phyloP scores from a whole-genome alignment of 371 early-diverging fungal species.

The Syncephalastrum contaminatum region DNA sequence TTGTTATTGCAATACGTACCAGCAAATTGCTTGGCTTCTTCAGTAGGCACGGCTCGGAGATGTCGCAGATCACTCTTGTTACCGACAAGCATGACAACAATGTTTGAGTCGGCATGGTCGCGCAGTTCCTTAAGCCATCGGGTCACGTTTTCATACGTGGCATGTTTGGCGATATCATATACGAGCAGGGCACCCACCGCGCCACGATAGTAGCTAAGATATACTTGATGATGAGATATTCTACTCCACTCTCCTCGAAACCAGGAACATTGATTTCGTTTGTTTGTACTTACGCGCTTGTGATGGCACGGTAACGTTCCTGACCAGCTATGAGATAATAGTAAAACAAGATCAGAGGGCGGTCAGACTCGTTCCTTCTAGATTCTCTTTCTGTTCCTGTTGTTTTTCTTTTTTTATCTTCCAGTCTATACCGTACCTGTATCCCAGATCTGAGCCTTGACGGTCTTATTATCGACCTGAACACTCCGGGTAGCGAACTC shows the following conservation, averaged over 20 bases:
- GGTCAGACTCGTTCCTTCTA: not conserved
- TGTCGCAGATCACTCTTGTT: conserved; percentile 99
- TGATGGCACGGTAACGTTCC: conserved; percentile 89
- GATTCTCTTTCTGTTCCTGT: not conserved
- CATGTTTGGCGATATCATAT: conserved; percentile 98
- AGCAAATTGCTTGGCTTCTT: conserved; percentile 96
- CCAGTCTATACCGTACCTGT: conserved; percentile 43
- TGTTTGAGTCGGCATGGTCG: conserved; percentile 97
- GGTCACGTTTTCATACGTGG: conserved; percentile 92
- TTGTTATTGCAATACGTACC: conserved; percentile 47
- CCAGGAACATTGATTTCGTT: too few species aligned
- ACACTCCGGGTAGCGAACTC: conserved; percentile 99
- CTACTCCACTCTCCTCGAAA: too few species aligned
- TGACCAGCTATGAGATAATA: conserved; percentile 67
- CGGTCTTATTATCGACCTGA: conserved; percentile 93
- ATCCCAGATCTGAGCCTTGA: conserved; percentile 99
- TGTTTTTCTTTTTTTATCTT: not conserved
- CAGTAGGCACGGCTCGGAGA: conserved; percentile 94
- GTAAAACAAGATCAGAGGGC: not conserved
- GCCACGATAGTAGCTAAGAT: conserved; percentile 94
- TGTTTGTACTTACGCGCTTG: conserved; percentile 72
- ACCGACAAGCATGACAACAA: conserved; percentile 98
- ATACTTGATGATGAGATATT: too few species aligned
- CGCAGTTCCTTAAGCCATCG: conserved; percentile 99
- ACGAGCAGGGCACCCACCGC: conserved; percentile 99